Evolutionary conservation across 73 alveolate species (phyloP).

Genomic region (Paramecium octaurelia): DNA sequence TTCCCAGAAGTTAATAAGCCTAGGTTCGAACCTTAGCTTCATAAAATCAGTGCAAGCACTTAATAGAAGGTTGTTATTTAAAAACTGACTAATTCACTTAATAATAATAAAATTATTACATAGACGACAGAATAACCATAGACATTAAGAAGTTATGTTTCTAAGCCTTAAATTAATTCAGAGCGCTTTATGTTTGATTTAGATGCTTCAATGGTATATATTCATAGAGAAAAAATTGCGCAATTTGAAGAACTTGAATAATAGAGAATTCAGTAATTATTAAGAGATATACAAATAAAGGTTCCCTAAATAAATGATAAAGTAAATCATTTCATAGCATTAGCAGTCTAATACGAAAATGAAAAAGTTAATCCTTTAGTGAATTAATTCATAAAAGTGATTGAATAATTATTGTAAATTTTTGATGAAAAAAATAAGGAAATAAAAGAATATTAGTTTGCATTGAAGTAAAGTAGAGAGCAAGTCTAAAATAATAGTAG

Average conservation of each 20-base stretch:
- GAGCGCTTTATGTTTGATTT: conserved; percentile 5
- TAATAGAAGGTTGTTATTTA: background rate
- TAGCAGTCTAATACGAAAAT: background rate
- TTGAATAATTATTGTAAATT: background rate
- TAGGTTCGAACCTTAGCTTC: background rate
- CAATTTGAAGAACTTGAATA: background rate
- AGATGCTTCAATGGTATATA: conserved; percentile 42
- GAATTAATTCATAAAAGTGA: background rate
- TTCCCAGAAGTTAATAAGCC: background rate
- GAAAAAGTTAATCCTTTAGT: background rate
- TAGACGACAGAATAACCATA: background rate
- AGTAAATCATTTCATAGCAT: background rate
- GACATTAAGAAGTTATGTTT: background rate
- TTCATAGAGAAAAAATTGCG: background rate
- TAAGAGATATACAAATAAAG: background rate
- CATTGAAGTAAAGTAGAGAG: background rate
- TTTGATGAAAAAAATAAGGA: conserved; percentile 1
- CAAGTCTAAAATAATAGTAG: background rate
- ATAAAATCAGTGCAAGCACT: background rate
- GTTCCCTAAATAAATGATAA: background rate
- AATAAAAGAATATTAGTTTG: background rate
- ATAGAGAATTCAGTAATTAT: background rate
- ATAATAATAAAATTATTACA: background rate
- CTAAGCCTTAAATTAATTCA: background rate
- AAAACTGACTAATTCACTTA: background rate